Conservation (phyloP, 2,329 filamentous ascomycete genomes). For the Aspergillus quadricinctus region DNA sequence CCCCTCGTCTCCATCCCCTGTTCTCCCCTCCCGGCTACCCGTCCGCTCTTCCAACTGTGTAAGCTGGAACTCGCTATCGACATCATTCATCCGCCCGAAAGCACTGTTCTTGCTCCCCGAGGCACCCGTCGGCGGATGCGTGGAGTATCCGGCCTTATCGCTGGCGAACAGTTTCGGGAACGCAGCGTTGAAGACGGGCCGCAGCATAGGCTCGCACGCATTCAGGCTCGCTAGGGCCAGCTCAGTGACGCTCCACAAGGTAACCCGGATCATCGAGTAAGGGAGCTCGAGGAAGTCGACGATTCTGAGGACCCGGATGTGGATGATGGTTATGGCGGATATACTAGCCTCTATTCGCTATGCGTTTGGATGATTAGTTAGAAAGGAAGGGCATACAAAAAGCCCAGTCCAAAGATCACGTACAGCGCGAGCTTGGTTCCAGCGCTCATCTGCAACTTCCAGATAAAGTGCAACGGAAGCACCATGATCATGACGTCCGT, state of each 20-base stretch:
- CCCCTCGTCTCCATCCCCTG: background rate
- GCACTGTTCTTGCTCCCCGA: background rate
- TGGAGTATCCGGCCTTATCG: background rate
- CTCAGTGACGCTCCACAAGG: slow-evolving; percentile 25
- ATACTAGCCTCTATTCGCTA: slow-evolving; percentile 1
- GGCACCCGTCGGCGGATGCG: background rate
- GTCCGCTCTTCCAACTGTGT: background rate
- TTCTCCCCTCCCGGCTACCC: background rate
- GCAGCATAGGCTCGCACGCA: slow-evolving; percentile 22
- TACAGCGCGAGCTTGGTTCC: slow-evolving; percentile 19
- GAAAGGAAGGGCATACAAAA: slow-evolving; percentile 15
- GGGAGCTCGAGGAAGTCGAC: slow-evolving; percentile 20
- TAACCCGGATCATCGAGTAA: slow-evolving; percentile 19
- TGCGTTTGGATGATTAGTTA: background rate
- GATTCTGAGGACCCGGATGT: slow-evolving; percentile 18
- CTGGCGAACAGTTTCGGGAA: slow-evolving; percentile 11
- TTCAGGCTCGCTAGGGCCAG: slow-evolving; percentile 20
- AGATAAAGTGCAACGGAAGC: slow-evolving; percentile 22
- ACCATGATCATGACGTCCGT: slow-evolving; percentile 21
- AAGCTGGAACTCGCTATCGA: background rate
- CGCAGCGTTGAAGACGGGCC: slow-evolving; percentile 15
- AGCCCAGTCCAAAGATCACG: slow-evolving; percentile 21
- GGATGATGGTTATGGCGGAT: slow-evolving; percentile 22
- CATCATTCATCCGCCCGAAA: background rate
- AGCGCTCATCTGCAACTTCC: slow-evolving; percentile 20